phyloP scores from a whole-genome alignment of 169 alveolate species.

The Fabrea salina region DNA sequence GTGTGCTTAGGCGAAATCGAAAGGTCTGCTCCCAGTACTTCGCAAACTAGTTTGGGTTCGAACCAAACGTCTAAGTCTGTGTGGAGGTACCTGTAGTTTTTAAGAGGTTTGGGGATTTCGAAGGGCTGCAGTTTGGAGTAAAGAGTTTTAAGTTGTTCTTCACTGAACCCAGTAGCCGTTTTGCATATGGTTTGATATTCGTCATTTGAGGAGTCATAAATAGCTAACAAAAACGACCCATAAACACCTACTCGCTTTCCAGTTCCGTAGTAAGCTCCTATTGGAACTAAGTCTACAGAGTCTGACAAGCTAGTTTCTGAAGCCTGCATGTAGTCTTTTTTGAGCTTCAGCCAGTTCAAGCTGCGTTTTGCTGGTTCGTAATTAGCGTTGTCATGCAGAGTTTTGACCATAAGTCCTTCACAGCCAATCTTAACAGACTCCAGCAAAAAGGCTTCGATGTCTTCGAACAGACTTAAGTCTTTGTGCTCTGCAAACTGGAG shows the following conservation, averaged over 20 bases:
- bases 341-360: slow-evolving; percentile 97
- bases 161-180: slow-evolving; percentile 97
- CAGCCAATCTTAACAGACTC: slow-evolving; percentile 83
- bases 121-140: slow-evolving; percentile 80
- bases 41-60: slow-evolving; percentile 95
- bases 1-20: slow-evolving; percentile 96
- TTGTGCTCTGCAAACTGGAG: slow-evolving; percentile 69
- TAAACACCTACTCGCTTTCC: slow-evolving; percentile 94
- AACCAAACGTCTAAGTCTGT: slow-evolving; percentile 88
- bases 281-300: slow-evolving; percentile 97
- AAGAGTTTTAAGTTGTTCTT: slow-evolving; percentile 84
- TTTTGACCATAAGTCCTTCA: slow-evolving; percentile 98
- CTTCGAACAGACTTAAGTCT: slow-evolving; percentile 71
- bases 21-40: slow-evolving; percentile 96
- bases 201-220: slow-evolving; percentile 94
- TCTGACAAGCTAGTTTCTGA: slow-evolving; percentile 89
- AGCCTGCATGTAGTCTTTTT: slow-evolving; percentile 94
- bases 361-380: slow-evolving; percentile 98
- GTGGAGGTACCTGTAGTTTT: slow-evolving; percentile 58
- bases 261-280: slow-evolving; percentile 96
- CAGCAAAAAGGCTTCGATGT: slow-evolving; percentile 64
- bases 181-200: slow-evolving; percentile 93
- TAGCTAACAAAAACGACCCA: slow-evolving; percentile 96
- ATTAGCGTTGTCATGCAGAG: slow-evolving; percentile 92
- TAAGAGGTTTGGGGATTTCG: slow-evolving; percentile 63